phyloP scores from a whole-genome alignment of 2,329 filamentous ascomycete species.

The Trichoderma breve region DNA sequence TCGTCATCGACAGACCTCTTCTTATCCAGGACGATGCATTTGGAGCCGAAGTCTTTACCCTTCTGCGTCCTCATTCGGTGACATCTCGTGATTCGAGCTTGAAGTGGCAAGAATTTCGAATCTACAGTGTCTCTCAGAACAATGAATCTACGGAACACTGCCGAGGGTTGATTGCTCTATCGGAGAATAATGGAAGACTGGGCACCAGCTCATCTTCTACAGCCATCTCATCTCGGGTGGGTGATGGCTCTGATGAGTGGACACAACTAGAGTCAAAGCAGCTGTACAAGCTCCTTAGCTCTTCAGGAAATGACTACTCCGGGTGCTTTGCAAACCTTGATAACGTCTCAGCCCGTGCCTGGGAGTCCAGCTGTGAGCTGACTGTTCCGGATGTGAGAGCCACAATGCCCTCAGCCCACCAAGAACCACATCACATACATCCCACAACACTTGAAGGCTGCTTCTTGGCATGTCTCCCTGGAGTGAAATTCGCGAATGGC shows the following conservation, averaged over 20 bases:
- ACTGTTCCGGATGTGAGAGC: constrained; percentile 20
- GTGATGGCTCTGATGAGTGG: neutral
- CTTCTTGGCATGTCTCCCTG: constrained; percentile 13
- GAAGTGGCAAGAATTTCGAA: constrained; percentile 20
- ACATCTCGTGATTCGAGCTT: constrained; percentile 8
- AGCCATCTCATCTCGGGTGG: neutral
- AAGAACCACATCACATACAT: constrained; percentile 22
- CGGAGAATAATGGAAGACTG: constrained; percentile 1
- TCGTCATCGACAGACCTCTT: constrained; percentile 18
- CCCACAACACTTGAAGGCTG: constrained; percentile 21
- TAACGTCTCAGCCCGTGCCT: constrained; percentile 3
- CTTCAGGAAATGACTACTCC: constrained; percentile 15
- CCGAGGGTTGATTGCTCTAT: constrained; percentile 13
- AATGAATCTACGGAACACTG: constrained; percentile 20
- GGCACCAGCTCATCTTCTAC: no score
- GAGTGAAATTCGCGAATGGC: neutral
- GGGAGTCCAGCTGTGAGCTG: constrained; percentile 14
- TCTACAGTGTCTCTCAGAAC: constrained; percentile 17
- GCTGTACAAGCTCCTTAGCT: constrained; percentile 14
- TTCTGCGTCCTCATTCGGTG: constrained; percentile 13
- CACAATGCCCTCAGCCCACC: constrained; percentile 17
- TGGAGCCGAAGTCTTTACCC: constrained; percentile 21
- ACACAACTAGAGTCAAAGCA: neutral
- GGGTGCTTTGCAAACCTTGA: constrained; percentile 19
- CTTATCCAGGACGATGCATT: constrained; percentile 19